Conservation (phyloP, 2,329 filamentous ascomycete genomes). For the Elsinoe perseae region DNA sequence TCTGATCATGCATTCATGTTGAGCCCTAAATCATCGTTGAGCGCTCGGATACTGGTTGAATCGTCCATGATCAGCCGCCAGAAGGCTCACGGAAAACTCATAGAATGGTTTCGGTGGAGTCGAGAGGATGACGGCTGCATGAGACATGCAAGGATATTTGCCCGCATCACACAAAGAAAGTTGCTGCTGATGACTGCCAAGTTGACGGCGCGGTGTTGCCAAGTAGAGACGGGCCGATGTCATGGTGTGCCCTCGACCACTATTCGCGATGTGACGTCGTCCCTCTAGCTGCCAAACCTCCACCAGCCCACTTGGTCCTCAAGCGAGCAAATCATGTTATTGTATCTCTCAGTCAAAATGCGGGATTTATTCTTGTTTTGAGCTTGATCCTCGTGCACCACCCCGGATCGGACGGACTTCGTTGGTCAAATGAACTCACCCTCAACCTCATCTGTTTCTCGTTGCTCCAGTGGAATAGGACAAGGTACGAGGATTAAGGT, state of each 20-base stretch:
- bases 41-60: background rate
- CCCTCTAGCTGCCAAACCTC: background rate
- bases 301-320: background rate
- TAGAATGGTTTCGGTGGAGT: background rate
- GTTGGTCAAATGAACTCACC: background rate
- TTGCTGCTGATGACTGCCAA: constrained; percentile 2
- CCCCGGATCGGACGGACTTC: background rate
- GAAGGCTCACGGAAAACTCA: background rate
- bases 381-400: constrained; percentile 3
- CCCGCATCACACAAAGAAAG: background rate
- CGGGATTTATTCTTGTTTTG: background rate
- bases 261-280: background rate
- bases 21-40: background rate
- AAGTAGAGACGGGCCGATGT: background rate
- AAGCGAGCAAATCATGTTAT: background rate
- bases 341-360: background rate
- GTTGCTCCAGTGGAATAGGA: background rate
- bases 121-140: background rate
- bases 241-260: constrained; percentile 4
- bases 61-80: background rate
- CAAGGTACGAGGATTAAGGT: constrained; percentile 3
- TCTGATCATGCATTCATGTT: background rate
- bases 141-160: background rate
- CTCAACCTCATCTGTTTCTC: constrained; percentile 5
- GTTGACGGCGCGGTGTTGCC: background rate